Base-by-base conservation (phyloP, 164 flowering plant species). In the Akebia trifoliata region DNA sequence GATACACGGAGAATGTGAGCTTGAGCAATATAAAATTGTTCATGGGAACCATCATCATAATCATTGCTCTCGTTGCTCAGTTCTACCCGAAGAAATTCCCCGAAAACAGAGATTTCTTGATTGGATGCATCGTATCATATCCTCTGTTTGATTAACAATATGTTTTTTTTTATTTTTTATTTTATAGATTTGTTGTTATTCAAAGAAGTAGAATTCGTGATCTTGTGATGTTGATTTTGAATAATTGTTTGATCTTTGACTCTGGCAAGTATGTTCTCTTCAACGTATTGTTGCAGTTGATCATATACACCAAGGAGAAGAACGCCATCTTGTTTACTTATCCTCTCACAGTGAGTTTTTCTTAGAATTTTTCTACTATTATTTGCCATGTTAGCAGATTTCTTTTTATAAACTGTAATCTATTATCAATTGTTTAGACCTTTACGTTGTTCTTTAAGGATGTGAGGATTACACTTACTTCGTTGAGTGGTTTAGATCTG, bases 11-110 rank as follows among this genome's bases (percentile, higher is more conserved):
- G 68, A 80, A 93, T 65, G 83, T 81, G 74, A 80, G 78, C 66
- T 24, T 87, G 81, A 90, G 97, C 72, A 93, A 93, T 68, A 36
- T 83, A 0, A 76, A 75, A 53, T 66, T 87, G 77, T 56, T 84
- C 22, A 18, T 90, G 63, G 99, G 97, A 47, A 52, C 70, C 5
- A 54, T 82, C 34, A 81, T 90, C 50, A 86, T 93, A 2, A 60
- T 67, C 39, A 78, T 90, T 44, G 97, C 97, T 6, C 80, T 93
- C 3, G 65, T 84, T 3, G 99, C 97, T 45, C 97, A 90, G 63
- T 93, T 93, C 69, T 84, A 93, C 74, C 79, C 79, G 21, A 90
- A 87, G 86, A 90, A 90, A 66, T 90, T 90, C 70, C 97, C 99
- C 0, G 87, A 84, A 69, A 93, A 93, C 61, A 62, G 64, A 53